Percentiles rank a stretch among this genome's conserved stretches.
phyloP scores from a whole-genome alignment of 495 filamentous ascomycete species.

The Talaromyces proteolyticus region DNA sequence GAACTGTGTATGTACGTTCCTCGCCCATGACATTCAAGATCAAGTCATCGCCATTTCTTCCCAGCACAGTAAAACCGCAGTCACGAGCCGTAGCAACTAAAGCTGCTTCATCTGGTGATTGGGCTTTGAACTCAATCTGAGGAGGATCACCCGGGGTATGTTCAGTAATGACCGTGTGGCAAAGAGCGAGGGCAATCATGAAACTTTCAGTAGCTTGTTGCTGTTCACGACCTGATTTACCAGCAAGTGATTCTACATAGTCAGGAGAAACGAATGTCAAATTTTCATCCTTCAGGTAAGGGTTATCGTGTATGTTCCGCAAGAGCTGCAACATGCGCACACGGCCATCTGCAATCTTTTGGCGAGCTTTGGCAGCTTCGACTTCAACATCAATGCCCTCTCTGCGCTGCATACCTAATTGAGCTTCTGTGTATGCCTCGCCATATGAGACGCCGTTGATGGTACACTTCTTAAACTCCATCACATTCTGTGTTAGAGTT shows the following conservation, averaged over 20 bases:
- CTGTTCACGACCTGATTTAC: constrained; percentile 72
- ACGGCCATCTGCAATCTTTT: constrained; percentile 76
- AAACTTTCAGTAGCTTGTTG: constrained; percentile 74
- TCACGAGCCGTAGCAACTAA: constrained; percentile 92
- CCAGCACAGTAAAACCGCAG: constrained; percentile 92
- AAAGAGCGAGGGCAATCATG: constrained; percentile 92
- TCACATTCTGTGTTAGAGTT: constrained; percentile 96
- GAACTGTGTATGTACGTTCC: constrained; percentile 75
- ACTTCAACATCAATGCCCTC: constrained; percentile 80
- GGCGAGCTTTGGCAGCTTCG: constrained; percentile 64
- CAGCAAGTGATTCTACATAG: constrained; percentile 74
- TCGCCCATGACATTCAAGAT: constrained; percentile 81
- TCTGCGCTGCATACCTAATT: constrained; percentile 89
- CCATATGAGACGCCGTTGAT: constrained; percentile 94
- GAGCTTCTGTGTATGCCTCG: constrained; percentile 95
- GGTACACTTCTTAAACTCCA: constrained; percentile 99
- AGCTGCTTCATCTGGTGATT: constrained; percentile 96
- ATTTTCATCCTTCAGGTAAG: constrained; percentile 83
- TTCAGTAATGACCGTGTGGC: constrained; percentile 94
- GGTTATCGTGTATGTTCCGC: constrained; percentile 77
- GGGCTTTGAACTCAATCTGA: constrained; percentile 90
- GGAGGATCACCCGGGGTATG: constrained; percentile 82
- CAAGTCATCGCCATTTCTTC: constrained; percentile 70
- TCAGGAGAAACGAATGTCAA: constrained; percentile 90
- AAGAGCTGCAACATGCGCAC: constrained; percentile 64